Evolutionary conservation across 345 rosid species (phyloP).

Genomic region (Noccaea caerulescens): DNA sequence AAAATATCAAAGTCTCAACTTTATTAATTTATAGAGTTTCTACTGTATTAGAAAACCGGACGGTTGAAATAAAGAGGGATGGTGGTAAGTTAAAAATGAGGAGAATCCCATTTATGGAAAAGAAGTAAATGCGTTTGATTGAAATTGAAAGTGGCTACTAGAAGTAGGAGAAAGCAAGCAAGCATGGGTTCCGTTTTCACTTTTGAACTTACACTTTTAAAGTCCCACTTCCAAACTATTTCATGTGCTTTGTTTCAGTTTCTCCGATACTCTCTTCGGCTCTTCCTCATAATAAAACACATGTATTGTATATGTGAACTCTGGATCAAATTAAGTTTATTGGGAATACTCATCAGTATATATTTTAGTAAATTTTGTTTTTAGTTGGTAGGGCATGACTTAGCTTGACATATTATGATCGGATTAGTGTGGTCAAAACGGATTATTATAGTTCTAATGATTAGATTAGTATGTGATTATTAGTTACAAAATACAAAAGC

Average conservation of each 20-base stretch:
- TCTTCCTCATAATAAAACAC: conserved; percentile 1
- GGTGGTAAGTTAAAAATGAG: conserved; percentile 31
- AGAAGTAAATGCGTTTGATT: conserved; percentile 26
- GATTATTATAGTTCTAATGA: neutral
- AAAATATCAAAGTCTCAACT: too few relatives aligned
- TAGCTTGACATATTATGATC: neutral
- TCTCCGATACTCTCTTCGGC: neutral
- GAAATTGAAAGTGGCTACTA: conserved; percentile 32
- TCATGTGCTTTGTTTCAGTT: conserved; percentile 34
- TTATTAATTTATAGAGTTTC: too few relatives aligned
- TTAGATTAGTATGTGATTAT: neutral
- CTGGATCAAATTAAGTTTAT: neutral
- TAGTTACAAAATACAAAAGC: neutral
- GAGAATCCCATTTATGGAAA: neutral
- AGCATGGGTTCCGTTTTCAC: conserved; percentile 40
- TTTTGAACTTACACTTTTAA: conserved; percentile 33
- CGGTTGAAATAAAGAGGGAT: conserved; percentile 21
- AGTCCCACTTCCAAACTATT: conserved; percentile 2
- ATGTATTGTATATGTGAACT: conserved; percentile 12
- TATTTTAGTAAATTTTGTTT: neutral
- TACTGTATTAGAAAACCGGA: neutral
- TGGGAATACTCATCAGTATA: neutral
- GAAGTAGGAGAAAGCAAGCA: conserved; percentile 29
- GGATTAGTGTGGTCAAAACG: neutral
- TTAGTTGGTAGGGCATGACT: neutral